Conservation (phyloP, 208 protist genomes). For the Novymonas esmeraldas region DNA sequence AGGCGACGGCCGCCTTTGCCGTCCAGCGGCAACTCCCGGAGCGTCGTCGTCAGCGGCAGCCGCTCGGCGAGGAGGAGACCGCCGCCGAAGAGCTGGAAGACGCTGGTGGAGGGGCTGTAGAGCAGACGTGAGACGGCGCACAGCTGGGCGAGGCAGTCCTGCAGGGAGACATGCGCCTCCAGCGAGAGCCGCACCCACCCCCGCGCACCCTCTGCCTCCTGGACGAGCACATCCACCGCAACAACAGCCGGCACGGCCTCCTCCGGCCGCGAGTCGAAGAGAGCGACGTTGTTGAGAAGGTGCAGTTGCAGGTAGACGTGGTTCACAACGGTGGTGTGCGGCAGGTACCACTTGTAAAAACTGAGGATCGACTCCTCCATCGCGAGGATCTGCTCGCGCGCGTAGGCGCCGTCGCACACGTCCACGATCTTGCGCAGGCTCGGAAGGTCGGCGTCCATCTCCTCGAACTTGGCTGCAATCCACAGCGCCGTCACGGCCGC, state of each 20-base stretch:
- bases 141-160: constrained; percentile 47
- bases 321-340: constrained; percentile 83
- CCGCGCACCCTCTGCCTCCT: constrained; percentile 34
- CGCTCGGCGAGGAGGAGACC: constrained; percentile 60
- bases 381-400: constrained; percentile 50
- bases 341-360: constrained; percentile 83
- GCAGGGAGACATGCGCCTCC: constrained; percentile 31
- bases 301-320: constrained; percentile 84
- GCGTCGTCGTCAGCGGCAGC: constrained; percentile 27
- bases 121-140: constrained; percentile 51
- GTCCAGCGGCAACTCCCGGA: constrained; percentile 55
- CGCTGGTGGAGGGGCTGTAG: constrained; percentile 42
- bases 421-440: constrained; percentile 69
- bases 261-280: constrained; percentile 34
- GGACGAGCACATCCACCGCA: constrained; percentile 43
- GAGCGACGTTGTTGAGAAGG: constrained; percentile 54
- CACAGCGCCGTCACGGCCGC: constrained; percentile 74
- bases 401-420: constrained; percentile 79
- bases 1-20: constrained; percentile 42
- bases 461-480: constrained; percentile 88
- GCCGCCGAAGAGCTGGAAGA: constrained; percentile 77
- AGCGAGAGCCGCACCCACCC: constrained; percentile 42
- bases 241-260: constrained; percentile 17
- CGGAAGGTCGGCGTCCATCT: constrained; percentile 73
- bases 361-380: constrained; percentile 83